Conservation (phyloP, 805 yeast genomes). For the Candida manassasensis region DNA sequence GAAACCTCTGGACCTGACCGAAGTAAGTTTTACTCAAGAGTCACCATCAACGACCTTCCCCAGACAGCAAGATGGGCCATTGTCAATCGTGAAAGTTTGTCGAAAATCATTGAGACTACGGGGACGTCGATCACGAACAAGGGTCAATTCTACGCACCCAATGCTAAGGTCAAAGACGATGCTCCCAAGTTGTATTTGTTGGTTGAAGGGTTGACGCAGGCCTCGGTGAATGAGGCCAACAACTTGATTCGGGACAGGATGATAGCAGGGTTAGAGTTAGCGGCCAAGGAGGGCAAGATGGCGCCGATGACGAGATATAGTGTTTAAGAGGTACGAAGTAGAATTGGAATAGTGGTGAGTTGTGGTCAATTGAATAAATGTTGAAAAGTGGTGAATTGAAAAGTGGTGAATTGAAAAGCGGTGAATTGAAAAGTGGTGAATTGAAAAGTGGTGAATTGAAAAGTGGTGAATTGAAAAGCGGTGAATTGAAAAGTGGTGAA, state of each 20-base stretch:
- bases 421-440: too few relatives aligned
- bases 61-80: conserved; percentile 75
- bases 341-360: neutral
- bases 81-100: conserved; percentile 59
- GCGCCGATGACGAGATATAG: conserved; percentile 47
- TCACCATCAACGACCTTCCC: conserved; percentile 82
- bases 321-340: conserved; percentile 19
- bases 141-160: conserved; percentile 61
- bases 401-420: too few relatives aligned
- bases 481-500: too few relatives aligned
- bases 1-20: conserved; percentile 55
- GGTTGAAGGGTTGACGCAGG: conserved; percentile 68
- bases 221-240: conserved; percentile 56
- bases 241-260: conserved; percentile 50
- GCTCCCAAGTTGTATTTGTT: conserved; percentile 67
- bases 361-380: too few relatives aligned
- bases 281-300: conserved; percentile 40
- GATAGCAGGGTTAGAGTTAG: conserved; percentile 51
- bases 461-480: too few relatives aligned
- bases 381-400: too few relatives aligned
- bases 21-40: conserved; percentile 56
- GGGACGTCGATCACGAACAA: conserved; percentile 74
- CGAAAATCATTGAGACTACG: conserved; percentile 64
- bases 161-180: conserved; percentile 40
- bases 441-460: too few relatives aligned